Evolutionary conservation across 352 stramenopile species (phyloP).

Genomic region (Pythium sukuiense): DNA sequence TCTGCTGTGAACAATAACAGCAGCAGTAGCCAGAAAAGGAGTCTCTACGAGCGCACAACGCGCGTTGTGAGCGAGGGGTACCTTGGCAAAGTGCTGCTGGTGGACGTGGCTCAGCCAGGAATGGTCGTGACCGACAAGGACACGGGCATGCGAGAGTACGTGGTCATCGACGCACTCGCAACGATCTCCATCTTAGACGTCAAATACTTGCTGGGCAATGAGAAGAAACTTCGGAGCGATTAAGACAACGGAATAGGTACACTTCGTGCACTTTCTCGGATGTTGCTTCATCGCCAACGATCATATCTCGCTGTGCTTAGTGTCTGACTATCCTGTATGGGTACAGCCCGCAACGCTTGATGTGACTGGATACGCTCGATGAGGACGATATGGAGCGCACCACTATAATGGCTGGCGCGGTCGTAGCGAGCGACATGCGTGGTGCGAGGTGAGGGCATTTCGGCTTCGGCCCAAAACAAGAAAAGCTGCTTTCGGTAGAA

Average conservation of each 20-base stretch:
- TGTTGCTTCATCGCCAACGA: no score
- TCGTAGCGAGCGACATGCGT: no score
- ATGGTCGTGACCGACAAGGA: conserved; percentile 31
- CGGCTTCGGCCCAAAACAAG: no score
- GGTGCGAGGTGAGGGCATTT: no score
- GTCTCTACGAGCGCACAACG: conserved; percentile 43
- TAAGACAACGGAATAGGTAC: conserved; percentile 7
- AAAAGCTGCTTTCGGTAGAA: no score
- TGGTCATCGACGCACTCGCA: conserved; percentile 44
- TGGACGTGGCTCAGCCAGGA: conserved; percentile 35
- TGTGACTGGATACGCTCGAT: no score
- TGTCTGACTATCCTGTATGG: no score
- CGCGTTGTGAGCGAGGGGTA: conserved; percentile 32
- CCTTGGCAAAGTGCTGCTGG: conserved; percentile 38
- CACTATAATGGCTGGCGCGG: no score
- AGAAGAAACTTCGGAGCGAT: conserved; percentile 41
- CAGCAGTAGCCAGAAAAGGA: conserved; percentile 24
- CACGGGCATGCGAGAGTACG: conserved; percentile 35
- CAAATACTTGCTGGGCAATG: conserved; percentile 45
- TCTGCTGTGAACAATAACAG: neutral
- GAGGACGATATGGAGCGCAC: no score
- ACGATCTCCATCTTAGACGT: conserved; percentile 52
- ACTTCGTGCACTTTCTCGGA: no score
- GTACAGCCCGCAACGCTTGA: no score
- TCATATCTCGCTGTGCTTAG: no score